Percentiles rank a stretch among this genome's conserved stretches.
These are phyloP conservation scores for Rhamnella rubrinervis DNA, from an alignment of 331 rosid species.

Conservation along the genomic window DNA sequence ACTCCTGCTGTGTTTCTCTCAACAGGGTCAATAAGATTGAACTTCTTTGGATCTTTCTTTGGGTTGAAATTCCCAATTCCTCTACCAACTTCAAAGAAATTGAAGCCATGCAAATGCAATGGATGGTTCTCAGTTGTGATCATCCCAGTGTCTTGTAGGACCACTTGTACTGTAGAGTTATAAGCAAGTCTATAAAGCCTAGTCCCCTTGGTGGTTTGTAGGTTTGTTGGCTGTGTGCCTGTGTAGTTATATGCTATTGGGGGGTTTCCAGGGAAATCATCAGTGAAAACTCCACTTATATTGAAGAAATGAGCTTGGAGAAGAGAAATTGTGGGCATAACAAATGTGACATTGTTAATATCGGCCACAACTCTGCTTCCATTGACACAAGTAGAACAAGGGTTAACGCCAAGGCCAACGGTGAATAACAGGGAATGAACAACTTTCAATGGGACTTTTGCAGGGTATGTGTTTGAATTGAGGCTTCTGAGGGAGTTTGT, in stretches of 20 bases:
- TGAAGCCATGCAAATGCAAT: slow-evolving; percentile 83
- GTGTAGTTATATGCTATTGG: slow-evolving; percentile 51
- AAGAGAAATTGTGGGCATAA: slow-evolving; percentile 69
- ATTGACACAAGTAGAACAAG: slow-evolving; percentile 62
- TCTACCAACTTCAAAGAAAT: slow-evolving; percentile 76
- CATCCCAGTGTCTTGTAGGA: slow-evolving; percentile 80
- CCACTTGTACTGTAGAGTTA: slow-evolving; percentile 71
- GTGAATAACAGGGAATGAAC: slow-evolving; percentile 81
- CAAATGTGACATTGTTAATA: slow-evolving; percentile 72
- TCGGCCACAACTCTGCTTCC: slow-evolving; percentile 65
- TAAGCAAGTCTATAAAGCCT: slow-evolving; percentile 67
- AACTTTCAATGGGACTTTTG: slow-evolving; percentile 63
- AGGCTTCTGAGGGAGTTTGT: slow-evolving; percentile 65
- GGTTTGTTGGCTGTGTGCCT: slow-evolving; percentile 49
- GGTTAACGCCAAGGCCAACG: slow-evolving; percentile 59
- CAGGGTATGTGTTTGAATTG: slow-evolving; percentile 62
- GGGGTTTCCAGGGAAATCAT: slow-evolving; percentile 80
- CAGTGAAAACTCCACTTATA: slow-evolving; percentile 72
- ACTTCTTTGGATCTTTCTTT: slow-evolving; percentile 43
- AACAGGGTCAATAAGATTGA: slow-evolving; percentile 79
- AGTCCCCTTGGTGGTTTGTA: slow-evolving; percentile 58
- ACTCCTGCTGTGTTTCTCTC: slow-evolving; percentile 78
- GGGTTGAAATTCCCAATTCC: slow-evolving; percentile 69
- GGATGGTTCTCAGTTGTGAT: slow-evolving; percentile 81
- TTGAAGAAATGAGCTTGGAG: slow-evolving; percentile 85